A percentile compares a stretch with the other conserved stretches of the same genome.
Conservation (phyloP, 805 yeast genomes). For the Pichia occidentalis region DNA sequence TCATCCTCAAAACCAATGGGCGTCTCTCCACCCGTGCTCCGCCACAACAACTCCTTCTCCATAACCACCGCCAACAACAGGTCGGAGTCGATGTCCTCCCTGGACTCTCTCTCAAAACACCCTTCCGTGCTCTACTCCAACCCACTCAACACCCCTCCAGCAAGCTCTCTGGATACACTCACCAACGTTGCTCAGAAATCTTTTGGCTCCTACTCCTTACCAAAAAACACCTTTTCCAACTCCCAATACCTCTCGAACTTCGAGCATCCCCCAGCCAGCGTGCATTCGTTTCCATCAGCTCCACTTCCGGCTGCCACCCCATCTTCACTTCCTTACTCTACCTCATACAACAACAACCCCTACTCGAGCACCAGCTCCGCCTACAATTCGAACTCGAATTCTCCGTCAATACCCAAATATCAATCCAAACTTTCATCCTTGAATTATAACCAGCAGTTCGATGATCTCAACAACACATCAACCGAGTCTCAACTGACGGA, state of each 20-base stretch:
- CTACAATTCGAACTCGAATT: slow-evolving; percentile 5
- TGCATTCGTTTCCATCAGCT: too few species aligned
- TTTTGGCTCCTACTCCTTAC: slow-evolving; percentile 5
- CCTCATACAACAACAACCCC: too few species aligned
- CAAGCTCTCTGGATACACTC: slow-evolving; percentile 8
- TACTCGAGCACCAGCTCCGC: too few species aligned
- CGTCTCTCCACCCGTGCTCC: slow-evolving; percentile 9
- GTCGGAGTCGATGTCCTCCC: slow-evolving; percentile 15
- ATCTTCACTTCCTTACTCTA: background rate
- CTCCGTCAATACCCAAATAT: slow-evolving; percentile 6
- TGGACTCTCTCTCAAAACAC: slow-evolving; percentile 4
- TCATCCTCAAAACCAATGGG: background rate
- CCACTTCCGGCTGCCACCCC: too few species aligned
- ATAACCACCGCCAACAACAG: slow-evolving; percentile 21
- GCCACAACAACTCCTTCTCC: slow-evolving; percentile 8
- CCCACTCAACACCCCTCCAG: background rate
- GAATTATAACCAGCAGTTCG: background rate
- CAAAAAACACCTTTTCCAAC: too few species aligned
- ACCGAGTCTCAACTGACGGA: too few species aligned
- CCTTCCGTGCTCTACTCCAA: background rate
- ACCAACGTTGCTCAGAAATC: slow-evolving; percentile 15
- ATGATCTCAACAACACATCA: background rate
- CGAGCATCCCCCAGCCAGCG: too few species aligned
- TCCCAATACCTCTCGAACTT: too few species aligned
- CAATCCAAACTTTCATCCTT: background rate